Base-by-base conservation (phyloP, 148 eudicot genomes). In the Fallopia convolvulus region DNA sequence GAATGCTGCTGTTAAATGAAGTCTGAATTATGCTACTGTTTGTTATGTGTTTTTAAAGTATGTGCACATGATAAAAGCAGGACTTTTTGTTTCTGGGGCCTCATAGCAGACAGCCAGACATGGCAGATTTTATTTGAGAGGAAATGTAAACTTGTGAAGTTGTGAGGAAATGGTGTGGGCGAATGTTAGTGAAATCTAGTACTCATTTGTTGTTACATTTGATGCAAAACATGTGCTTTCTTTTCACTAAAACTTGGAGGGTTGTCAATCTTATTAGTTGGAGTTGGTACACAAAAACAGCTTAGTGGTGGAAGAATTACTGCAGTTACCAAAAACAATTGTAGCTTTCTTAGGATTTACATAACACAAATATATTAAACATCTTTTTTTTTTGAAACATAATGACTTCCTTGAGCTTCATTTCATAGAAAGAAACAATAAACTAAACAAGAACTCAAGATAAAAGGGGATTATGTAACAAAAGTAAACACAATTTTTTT, bases 391-490 rank as follows among this genome's bases (percentile, higher is more conserved):
- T 26, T 26, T 63, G 3, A 33, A 68, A 68, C 46, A 68, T 68
- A 36, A 39, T 15, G 44, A 36, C 42, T 33, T 30, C 41, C 40
- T 65, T 68, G 20, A 13, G 44, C 36, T 39, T 33, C 44, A 36
- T 39, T 26, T 15, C 44, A 33, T 68, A 30, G 42, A 17, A 68
- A 33, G 20, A 14, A 33, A 68, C 20, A 68, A 68, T 36, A 33
- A 68, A 68, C 72, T 68, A 68, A 68, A 68, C 44, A 68, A 32
- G 40, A 65, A 65, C n/a, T 4, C 40, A 33, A 68, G 72, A 68
- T 15, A 68, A 68, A 68, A 68, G 21, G 44, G 44, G 14, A 36
- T 39, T 68, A 68, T n/a, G 1, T 33, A 68, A 36, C 72, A 68
- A 68, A 36, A 68, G 72, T 14, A 68, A 68, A 39, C 72, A 4